These are phyloP conservation scores for Tulasnella sp. DNA, from an alignment of 768 basidiomycete species.

Conservation along the genomic window DNA sequence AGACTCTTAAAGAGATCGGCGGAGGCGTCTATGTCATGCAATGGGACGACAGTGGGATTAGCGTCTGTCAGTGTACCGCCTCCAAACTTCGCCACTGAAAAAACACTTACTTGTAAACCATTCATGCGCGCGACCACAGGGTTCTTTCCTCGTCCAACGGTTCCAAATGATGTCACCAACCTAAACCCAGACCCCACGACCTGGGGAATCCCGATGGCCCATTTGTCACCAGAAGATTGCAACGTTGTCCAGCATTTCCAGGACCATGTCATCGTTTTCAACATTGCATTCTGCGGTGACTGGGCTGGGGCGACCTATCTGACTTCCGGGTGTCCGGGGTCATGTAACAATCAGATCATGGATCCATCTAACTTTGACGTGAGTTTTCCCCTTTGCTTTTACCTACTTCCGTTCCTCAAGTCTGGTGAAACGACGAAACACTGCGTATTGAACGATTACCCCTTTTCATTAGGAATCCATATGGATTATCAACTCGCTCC, in stretches of 20 bases:
- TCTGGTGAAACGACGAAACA: neutral
- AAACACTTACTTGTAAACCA: neutral
- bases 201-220: slow-evolving; percentile 14
- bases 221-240: slow-evolving; percentile 11
- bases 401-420: neutral
- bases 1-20: slow-evolving; percentile 26
- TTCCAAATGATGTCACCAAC: slow-evolving; percentile 13
- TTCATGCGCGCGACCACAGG: slow-evolving; percentile 9
- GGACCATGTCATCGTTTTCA: slow-evolving; percentile 16
- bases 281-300: slow-evolving; percentile 20
- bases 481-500: slow-evolving; percentile 8
- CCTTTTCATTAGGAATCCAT: neutral
- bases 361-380: slow-evolving; percentile 14
- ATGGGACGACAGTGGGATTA: slow-evolving; percentile 24
- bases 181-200: slow-evolving; percentile 6
- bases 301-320: slow-evolving; percentile 18
- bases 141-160: slow-evolving; percentile 17
- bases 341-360: slow-evolving; percentile 12
- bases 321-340: slow-evolving; percentile 17
- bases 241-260: slow-evolving; percentile 11
- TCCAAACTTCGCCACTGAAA: neutral
- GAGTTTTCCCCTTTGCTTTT: neutral
- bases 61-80: slow-evolving; percentile 15
- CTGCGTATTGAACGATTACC: neutral
- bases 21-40: slow-evolving; percentile 30